Percentiles rank a stretch among this genome's conserved stretches.
Evolutionary conservation across 2,329 filamentous ascomycete genomes (phyloP).

Genomic region (Calycina herbarum): DNA sequence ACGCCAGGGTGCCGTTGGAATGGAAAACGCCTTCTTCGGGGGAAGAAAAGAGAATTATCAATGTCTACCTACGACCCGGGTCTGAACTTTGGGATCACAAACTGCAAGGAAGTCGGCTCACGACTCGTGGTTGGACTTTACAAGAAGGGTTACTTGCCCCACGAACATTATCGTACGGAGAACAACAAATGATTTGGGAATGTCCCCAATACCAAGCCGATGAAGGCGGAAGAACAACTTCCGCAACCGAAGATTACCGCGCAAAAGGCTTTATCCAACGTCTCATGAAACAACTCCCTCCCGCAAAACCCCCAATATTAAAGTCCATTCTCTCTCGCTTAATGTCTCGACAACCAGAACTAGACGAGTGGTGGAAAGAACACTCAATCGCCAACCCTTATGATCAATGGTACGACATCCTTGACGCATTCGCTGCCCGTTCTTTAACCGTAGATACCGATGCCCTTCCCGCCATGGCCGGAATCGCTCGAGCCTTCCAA

Average conservation of each 20-base stretch:
- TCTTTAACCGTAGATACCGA: slow-evolving; percentile 27
- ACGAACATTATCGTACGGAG: slow-evolving; percentile 23
- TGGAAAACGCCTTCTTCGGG: slow-evolving; percentile 9
- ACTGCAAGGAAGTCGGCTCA: slow-evolving; percentile 18
- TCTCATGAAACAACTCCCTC: slow-evolving; percentile 15
- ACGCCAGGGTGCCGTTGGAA: slow-evolving; percentile 11
- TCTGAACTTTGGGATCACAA: slow-evolving; percentile 26
- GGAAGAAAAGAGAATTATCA: slow-evolving; percentile 3
- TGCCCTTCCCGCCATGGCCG: slow-evolving; percentile 26
- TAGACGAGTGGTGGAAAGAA: slow-evolving; percentile 23
- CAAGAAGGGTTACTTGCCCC: slow-evolving; percentile 25
- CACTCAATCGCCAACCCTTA: slow-evolving; percentile 21
- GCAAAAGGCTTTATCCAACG: slow-evolving; percentile 24
- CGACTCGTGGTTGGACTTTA: slow-evolving; percentile 24
- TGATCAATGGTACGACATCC: slow-evolving; percentile 25
- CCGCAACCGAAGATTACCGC: slow-evolving; percentile 23
- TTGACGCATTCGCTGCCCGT: slow-evolving; percentile 20
- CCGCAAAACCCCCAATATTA: background rate
- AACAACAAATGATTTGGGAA: slow-evolving; percentile 28
- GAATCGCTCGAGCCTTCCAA: slow-evolving; percentile 25
- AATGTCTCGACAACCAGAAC: slow-evolving; percentile 9
- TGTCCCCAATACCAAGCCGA: slow-evolving; percentile 23
- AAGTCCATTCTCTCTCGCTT: slow-evolving; percentile 10
- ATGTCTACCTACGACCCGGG: slow-evolving; percentile 21
- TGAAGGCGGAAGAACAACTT: slow-evolving; percentile 23